phyloP scores from a whole-genome alignment of 1,284 basidiomycete genomes.

The Pseudomicrostroma phylloplanum region DNA sequence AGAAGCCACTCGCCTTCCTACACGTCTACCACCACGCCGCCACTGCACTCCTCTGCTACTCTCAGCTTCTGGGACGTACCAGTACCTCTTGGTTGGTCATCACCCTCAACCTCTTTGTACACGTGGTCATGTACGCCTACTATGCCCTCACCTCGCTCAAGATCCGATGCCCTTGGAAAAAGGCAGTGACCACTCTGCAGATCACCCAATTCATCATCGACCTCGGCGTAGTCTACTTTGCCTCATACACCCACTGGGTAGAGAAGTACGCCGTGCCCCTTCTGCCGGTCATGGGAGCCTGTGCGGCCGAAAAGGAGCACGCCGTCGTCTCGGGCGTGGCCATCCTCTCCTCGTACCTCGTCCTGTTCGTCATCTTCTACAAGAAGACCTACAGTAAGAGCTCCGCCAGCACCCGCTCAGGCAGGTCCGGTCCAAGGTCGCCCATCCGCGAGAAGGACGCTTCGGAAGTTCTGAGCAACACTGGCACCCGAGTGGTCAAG shows the following conservation, averaged over 20 bases:
- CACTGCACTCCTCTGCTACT: conserved; percentile 19
- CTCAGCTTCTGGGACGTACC: conserved; percentile 16
- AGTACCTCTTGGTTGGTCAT: conserved; percentile 18
- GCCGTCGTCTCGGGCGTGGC: conserved; percentile 84
- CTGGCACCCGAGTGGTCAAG: not conserved
- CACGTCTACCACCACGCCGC: conserved; percentile 23
- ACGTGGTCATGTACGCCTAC: conserved; percentile 75
- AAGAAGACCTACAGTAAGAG: conserved; percentile 48
- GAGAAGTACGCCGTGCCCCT: conserved; percentile 39
- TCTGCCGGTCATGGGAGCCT: conserved; percentile 69
- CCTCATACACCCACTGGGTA: conserved; percentile 52
- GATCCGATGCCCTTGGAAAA: conserved; percentile 66
- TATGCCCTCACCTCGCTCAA: conserved; percentile 42
- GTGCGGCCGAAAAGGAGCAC: conserved; percentile 78
- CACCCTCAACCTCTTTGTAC: conserved; percentile 78
- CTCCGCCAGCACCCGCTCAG: not conserved
- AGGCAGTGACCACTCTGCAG: conserved; percentile 89
- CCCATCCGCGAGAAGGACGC: conserved; percentile 7
- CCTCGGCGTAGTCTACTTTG: conserved; percentile 25
- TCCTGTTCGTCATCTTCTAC: conserved; percentile 52
- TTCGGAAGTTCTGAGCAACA: not conserved
- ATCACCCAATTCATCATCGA: conserved; percentile 57
- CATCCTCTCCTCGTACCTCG: conserved; percentile 72
- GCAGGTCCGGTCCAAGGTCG: not conserved
- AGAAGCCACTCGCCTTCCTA: conserved; percentile 19